Evolutionary conservation across 352 stramenopile genomes (phyloP).

Genomic region (Pythium folliculosum): DNA sequence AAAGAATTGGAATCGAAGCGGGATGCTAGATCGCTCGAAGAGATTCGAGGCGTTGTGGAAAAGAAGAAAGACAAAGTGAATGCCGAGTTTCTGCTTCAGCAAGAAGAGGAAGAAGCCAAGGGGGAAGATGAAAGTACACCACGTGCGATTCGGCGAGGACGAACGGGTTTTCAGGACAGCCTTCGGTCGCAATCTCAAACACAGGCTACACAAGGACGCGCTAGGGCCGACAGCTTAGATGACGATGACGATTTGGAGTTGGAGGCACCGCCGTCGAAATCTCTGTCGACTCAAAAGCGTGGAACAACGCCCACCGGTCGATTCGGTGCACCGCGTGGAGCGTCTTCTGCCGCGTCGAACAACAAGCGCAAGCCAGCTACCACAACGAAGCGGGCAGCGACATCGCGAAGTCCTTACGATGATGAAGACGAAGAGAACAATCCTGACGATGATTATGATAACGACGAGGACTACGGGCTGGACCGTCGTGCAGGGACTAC

Average conservation of each 20-base stretch:
- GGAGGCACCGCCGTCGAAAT: constrained; percentile 5
- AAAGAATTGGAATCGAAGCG: constrained; percentile 51
- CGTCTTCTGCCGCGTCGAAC: not conserved
- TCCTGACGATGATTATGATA: constrained; percentile 9
- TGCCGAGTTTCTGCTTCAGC: constrained; percentile 48
- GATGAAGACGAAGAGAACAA: constrained; percentile 10
- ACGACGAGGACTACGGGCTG: not conserved
- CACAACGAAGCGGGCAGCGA: constrained; percentile 9
- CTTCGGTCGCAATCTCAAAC: constrained; percentile 19
- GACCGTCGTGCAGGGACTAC: constrained; percentile 4
- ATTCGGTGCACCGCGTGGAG: constrained; percentile 29
- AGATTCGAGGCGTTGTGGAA: constrained; percentile 64
- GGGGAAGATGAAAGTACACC: constrained; percentile 1
- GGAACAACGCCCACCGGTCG: constrained; percentile 8
- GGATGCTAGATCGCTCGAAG: constrained; percentile 55
- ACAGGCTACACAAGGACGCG: constrained; percentile 17
- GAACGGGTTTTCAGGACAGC: constrained; percentile 20
- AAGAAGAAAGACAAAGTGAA: constrained; percentile 67
- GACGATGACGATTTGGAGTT: constrained; percentile 31
- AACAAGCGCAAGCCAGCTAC: constrained; percentile 4
- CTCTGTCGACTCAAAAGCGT: not conserved
- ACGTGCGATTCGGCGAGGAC: not conserved
- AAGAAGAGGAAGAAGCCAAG: constrained; percentile 44
- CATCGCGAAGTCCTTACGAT: not conserved
- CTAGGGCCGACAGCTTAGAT: constrained; percentile 20